Percentiles rank a stretch among this genome's conserved stretches.
phyloP scores from a whole-genome alignment of 345 rosid species.

The Abelmoschus esculentus region DNA sequence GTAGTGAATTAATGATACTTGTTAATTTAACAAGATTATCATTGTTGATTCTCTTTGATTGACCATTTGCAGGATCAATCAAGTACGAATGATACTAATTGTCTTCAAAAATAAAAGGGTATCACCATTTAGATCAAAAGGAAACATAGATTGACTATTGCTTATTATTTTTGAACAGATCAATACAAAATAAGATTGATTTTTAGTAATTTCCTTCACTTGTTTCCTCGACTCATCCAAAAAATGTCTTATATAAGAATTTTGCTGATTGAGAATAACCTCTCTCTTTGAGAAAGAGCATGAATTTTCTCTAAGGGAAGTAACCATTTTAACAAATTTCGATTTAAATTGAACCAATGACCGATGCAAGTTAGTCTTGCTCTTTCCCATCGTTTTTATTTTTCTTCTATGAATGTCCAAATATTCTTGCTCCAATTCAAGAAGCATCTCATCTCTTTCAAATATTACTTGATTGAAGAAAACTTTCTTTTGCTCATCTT shows the following conservation, averaged over 20 bases:
- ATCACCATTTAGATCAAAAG: slow-evolving; percentile 37
- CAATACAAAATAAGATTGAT: slow-evolving; percentile 33
- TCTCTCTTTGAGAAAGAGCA: slow-evolving; percentile 45
- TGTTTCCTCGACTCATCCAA: slow-evolving; percentile 47
- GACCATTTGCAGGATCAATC: slow-evolving; percentile 86
- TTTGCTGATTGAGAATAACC: slow-evolving; percentile 58
- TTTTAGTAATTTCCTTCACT: slow-evolving; percentile 42
- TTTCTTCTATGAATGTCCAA: too few relatives aligned
- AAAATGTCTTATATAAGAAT: slow-evolving; percentile 37
- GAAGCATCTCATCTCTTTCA: too few relatives aligned
- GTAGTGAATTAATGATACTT: too few relatives aligned
- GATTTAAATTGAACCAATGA: slow-evolving; percentile 48
- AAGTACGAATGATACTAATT: too few relatives aligned
- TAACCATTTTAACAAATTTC: slow-evolving; percentile 46
- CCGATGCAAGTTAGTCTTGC: slow-evolving; percentile 24
- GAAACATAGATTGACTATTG: slow-evolving; percentile 14
- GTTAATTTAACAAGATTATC: too few relatives aligned
- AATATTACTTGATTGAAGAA: too few relatives aligned
- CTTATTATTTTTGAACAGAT: slow-evolving; percentile 68
- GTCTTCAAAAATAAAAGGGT: slow-evolving; percentile 85
- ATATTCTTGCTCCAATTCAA: too few relatives aligned
- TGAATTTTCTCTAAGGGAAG: slow-evolving; percentile 54
- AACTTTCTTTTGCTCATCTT: too few relatives aligned
- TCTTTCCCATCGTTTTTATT: too few relatives aligned
- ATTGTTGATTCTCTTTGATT: too few relatives aligned